These are phyloP conservation scores for Ensete glaucum DNA, from an alignment of 176 grass and related monocot genomes.

Conservation along the genomic window DNA sequence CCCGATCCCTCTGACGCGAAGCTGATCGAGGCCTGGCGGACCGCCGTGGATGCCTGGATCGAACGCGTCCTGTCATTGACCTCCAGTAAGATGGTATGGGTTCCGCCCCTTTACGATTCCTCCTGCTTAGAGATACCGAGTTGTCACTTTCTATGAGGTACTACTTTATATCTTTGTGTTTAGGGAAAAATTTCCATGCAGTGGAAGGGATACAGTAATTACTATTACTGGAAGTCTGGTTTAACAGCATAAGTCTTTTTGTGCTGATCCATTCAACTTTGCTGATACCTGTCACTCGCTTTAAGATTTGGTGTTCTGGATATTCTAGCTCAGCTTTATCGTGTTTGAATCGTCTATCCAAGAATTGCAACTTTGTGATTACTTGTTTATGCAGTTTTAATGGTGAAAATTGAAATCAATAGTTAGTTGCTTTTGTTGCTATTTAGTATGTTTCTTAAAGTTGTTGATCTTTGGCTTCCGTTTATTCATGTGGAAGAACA, in stretches of 20 bases:
- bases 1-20: conserved; percentile 9
- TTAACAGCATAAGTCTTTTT: too few species aligned
- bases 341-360: background rate
- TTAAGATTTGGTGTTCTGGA: background rate
- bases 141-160: too few species aligned
- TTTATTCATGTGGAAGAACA: background rate
- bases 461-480: background rate
- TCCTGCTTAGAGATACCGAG: background rate
- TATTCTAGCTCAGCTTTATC: background rate
- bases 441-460: background rate
- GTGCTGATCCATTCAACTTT: too few species aligned
- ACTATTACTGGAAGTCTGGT: too few species aligned
- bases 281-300: too few species aligned
- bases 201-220: too few species aligned
- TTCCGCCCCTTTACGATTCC: background rate
- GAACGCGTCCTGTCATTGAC: conserved; percentile 27
- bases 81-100: conserved; percentile 35
- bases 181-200: too few species aligned
- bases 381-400: background rate
- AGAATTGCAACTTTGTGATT: background rate
- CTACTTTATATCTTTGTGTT: too few species aligned
- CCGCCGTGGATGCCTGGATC: conserved; percentile 38
- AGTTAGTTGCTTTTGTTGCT: background rate
- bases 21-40: conserved; percentile 25
- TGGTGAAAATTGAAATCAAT: background rate